Evolutionary conservation across 2,329 filamentous ascomycete genomes (phyloP), one percentile per base, ranked within the genome.

Genomic region (Fusarium fujikuroi): DNA sequence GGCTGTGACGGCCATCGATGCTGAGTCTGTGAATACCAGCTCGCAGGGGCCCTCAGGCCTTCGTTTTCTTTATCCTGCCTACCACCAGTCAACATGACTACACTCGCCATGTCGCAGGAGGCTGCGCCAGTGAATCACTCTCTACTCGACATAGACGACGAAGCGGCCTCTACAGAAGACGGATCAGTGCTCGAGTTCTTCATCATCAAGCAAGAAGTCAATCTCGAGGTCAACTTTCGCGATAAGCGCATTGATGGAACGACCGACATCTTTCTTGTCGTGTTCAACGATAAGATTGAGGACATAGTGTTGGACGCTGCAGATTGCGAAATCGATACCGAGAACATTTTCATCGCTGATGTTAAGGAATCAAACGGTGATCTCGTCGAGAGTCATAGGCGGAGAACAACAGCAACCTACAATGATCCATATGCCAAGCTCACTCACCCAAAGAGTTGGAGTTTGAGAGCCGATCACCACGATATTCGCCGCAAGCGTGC

Each of bases 211-310:
- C 95, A 98, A 83, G 93, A 93, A 80, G 92, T 99, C 56, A 92
- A 95, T 77, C 87, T 99, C 68, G 95, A 98, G 77, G 87, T 99
- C 79, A 93, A 97, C 83, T 97, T 99, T 80, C 87, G 89, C 73
- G 89, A 89, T 60, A 92, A 91, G 82, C 89, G 87, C 78, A 84
- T 98, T 78, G 91, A 89, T 69, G 96, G 96, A 57, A 92, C 89
- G 72, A 94, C 93, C 14, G 92, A 95, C 75, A 92, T 99, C 75
- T 92, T 92, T 36, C 90, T 98, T 60, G 91, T 92, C 75, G 85
- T 88, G 65, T 85, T 89, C 66, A 86, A 86, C 76, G 84, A 89
- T 66, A 89, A 90, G 59, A 85, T 91, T 44, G 84, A 87, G 52
- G 86, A 88, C 59, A 85, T 92, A 46, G 84, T 82, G 32, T 85